Conservation (phyloP, 768 basidiomycete genomes). For the Lactifluus echinatus region DNA sequence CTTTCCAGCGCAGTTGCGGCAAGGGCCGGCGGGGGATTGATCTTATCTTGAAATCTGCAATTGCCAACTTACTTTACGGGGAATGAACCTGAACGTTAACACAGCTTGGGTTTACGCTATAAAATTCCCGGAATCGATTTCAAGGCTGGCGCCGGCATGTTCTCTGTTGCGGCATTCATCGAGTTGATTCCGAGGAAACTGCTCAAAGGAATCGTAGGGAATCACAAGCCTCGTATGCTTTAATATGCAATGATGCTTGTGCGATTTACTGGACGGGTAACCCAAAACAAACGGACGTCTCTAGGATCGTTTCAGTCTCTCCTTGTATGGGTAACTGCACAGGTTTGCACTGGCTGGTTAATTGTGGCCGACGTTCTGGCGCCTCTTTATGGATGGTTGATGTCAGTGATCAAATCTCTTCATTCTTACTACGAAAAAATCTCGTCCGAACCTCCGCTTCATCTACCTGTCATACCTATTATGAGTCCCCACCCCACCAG, state of each 20-base stretch:
- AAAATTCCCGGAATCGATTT: conserved; percentile 19
- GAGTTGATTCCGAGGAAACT: conserved; percentile 17
- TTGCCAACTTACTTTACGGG: conserved; percentile 4
- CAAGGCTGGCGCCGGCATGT: conserved; percentile 19
- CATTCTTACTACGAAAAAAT: conserved; percentile 16
- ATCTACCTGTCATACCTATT: conserved; percentile 18
- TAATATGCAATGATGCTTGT: neutral
- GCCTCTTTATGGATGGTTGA: conserved; percentile 13
- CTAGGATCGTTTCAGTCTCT: conserved; percentile 9
- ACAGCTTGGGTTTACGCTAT: conserved; percentile 16
- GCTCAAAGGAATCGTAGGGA: conserved; percentile 7
- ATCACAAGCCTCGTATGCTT: conserved; percentile 16
- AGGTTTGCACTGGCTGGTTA: conserved; percentile 15
- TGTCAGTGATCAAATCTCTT: conserved; percentile 17
- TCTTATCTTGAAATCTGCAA: conserved; percentile 17
- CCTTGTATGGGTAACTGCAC: conserved; percentile 16
- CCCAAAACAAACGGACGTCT: conserved; percentile 5
- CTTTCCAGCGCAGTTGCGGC: neutral
- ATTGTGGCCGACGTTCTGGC: conserved; percentile 17
- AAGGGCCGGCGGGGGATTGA: conserved; percentile 4
- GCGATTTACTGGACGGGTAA: neutral
- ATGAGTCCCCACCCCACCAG: conserved; percentile 5
- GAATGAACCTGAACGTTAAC: conserved; percentile 15
- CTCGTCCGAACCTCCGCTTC: conserved; percentile 16
- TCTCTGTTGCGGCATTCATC: conserved; percentile 17